Conservation (phyloP, 2,329 filamentous ascomycete species). For the Lachnellula hyalina region DNA sequence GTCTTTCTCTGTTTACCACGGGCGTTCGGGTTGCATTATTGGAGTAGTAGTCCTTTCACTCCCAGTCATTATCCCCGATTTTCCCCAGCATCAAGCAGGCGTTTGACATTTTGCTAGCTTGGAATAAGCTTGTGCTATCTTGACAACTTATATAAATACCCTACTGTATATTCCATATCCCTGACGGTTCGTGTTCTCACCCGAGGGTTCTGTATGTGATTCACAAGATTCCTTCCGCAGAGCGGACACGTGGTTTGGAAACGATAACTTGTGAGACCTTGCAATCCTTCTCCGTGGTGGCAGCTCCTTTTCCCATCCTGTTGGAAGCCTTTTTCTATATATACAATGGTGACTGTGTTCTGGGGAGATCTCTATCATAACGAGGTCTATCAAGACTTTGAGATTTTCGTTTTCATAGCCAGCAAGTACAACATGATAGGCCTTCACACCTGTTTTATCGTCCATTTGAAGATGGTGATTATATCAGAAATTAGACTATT, state of each 20-base stretch:
- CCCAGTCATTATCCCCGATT: not conserved
- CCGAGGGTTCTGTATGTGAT: not conserved
- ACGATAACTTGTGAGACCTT: not conserved
- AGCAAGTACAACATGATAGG: not conserved
- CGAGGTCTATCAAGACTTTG: no score
- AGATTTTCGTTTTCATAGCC: not conserved
- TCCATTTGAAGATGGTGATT: no score
- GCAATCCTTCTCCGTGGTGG: not conserved
- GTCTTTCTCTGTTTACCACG: not conserved
- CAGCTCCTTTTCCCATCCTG: not conserved
- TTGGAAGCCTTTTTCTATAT: not conserved
- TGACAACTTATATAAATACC: not conserved
- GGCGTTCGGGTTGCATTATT: slow-evolving; percentile 1
- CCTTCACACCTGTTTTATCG: no score
- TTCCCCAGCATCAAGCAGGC: slow-evolving; percentile 13
- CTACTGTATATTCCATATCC: not conserved
- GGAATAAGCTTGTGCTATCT: not conserved
- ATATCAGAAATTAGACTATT: no score
- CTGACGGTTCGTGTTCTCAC: not conserved
- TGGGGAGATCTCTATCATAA: not conserved
- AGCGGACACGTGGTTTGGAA: not conserved
- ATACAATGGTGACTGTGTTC: not conserved
- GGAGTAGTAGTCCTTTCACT: not conserved
- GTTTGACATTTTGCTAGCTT: slow-evolving; percentile 3
- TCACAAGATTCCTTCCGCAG: not conserved